Conservation (phyloP, 1,139 yeast genomes). For the Lodderomyces theae region DNA sequence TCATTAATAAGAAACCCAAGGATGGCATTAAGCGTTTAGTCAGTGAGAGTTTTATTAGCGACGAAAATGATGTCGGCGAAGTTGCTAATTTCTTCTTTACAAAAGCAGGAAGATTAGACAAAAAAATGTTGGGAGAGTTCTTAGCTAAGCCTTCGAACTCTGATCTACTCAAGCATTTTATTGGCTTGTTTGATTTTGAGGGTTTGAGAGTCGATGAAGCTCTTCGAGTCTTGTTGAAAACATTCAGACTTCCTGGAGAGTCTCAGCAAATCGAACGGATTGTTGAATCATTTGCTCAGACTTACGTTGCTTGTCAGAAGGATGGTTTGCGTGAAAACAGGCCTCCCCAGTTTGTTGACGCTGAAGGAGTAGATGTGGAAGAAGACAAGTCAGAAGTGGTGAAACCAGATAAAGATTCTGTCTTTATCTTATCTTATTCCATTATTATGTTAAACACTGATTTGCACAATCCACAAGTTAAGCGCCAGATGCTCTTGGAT, state of each 20-base stretch:
- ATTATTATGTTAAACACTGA: slow-evolving; percentile 79
- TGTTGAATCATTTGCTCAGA: slow-evolving; percentile 80
- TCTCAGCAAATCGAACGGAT: slow-evolving; percentile 93
- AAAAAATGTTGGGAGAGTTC: slow-evolving; percentile 81
- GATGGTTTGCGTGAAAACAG: slow-evolving; percentile 5
- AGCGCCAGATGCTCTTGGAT: slow-evolving; percentile 82
- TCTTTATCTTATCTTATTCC: slow-evolving; percentile 70
- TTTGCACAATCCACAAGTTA: slow-evolving; percentile 73
- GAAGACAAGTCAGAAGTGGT: slow-evolving; percentile 39
- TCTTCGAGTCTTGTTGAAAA: slow-evolving; percentile 71
- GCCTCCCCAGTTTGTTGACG: background rate
- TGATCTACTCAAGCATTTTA: slow-evolving; percentile 60
- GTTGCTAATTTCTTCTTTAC: slow-evolving; percentile 75
- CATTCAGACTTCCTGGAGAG: slow-evolving; percentile 95
- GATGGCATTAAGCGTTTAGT: slow-evolving; percentile 65
- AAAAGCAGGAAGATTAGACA: slow-evolving; percentile 79
- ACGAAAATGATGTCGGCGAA: slow-evolving; percentile 51
- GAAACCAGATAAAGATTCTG: slow-evolving; percentile 69
- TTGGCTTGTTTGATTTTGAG: slow-evolving; percentile 69
- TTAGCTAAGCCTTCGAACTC: slow-evolving; percentile 74
- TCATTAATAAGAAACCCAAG: slow-evolving; percentile 75
- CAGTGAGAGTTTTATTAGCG: slow-evolving; percentile 62
- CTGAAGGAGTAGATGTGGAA: slow-evolving; percentile 20
- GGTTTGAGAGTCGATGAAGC: slow-evolving; percentile 91
- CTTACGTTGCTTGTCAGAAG: slow-evolving; percentile 51